A percentile compares a stretch with the other conserved stretches of the same genome.
Conservation (phyloP, 257 asterid genomes). For the Nicotiana obtusifolia region DNA sequence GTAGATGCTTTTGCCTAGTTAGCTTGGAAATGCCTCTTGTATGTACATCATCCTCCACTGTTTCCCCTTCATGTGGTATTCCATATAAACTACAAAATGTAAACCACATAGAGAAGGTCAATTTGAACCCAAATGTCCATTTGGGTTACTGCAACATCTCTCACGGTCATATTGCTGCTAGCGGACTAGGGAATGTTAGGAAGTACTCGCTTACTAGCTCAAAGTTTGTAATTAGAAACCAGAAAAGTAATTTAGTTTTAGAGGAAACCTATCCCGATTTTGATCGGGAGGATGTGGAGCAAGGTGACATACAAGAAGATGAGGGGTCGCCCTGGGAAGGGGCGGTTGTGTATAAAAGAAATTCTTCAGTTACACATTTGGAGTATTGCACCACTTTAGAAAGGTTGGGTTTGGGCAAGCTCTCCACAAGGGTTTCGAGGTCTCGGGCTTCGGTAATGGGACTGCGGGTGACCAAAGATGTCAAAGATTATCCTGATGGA, state of each 20-base stretch:
- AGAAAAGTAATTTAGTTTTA: not conserved
- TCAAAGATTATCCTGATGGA: slow-evolving; percentile 55
- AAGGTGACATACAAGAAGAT: slow-evolving; percentile 24
- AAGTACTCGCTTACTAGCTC: not conserved
- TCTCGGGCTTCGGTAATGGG: slow-evolving; percentile 82
- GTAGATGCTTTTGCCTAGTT: not conserved
- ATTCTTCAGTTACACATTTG: slow-evolving; percentile 53
- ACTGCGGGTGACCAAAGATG: slow-evolving; percentile 54
- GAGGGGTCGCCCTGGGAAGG: slow-evolving; percentile 75
- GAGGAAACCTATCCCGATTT: slow-evolving; percentile 15
- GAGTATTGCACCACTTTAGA: slow-evolving; percentile 87
- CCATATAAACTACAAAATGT: not conserved
- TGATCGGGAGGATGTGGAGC: slow-evolving; percentile 22
- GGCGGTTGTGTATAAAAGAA: slow-evolving; percentile 58
- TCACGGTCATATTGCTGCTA: not conserved
- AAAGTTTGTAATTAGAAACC: slow-evolving; percentile 12
- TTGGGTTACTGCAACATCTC: not conserved
- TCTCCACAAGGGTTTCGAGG: slow-evolving; percentile 57
- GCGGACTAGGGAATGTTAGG: not conserved
- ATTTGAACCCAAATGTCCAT: not conserved
- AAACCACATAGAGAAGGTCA: not conserved
- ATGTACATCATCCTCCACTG: not conserved
- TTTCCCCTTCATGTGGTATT: not conserved
- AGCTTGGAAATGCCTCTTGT: not conserved
- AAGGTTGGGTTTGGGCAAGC: slow-evolving; percentile 65